Conservation (phyloP, 2,329 filamentous ascomycete species). For the Neonectria magnoliae region DNA sequence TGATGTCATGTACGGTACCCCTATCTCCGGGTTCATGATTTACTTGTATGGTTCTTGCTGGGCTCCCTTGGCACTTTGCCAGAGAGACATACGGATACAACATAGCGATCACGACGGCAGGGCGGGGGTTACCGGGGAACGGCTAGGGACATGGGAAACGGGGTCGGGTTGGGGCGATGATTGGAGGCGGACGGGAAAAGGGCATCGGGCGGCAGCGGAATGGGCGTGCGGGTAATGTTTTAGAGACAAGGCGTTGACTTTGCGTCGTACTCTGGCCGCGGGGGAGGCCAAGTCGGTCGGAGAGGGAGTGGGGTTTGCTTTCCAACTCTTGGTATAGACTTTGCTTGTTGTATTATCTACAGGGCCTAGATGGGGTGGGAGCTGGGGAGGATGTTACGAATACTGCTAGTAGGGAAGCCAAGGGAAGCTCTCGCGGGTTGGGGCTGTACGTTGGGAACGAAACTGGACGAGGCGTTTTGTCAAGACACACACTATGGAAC, state of each 20-base stretch:
- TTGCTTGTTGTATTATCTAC: constrained; percentile 37
- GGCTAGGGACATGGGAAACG: constrained; percentile 31
- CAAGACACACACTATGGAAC: constrained; percentile 28
- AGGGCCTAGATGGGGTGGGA: constrained; percentile 32
- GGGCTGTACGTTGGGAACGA: constrained; percentile 27
- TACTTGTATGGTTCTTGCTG: constrained; percentile 30
- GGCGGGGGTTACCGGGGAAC: constrained; percentile 32
- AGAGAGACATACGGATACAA: constrained; percentile 28
- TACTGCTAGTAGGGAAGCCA: constrained; percentile 20
- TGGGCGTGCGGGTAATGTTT: constrained; percentile 40
- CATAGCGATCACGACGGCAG: constrained; percentile 39
- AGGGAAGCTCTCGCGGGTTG: constrained; percentile 39
- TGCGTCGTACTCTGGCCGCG: constrained; percentile 34
- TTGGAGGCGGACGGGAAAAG: constrained; percentile 26
- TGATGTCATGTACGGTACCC: constrained; percentile 31
- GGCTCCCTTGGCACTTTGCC: constrained; percentile 24
- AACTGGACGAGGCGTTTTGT: constrained; percentile 36
- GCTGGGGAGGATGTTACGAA: constrained; percentile 13
- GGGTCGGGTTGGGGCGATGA: constrained; percentile 29
- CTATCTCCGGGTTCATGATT: constrained; percentile 39
- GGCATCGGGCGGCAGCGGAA: constrained; percentile 24
- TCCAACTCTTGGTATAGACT: constrained; percentile 35
- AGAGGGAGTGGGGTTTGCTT: constrained; percentile 30
- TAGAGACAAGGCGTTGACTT: constrained; percentile 37
- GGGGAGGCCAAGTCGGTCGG: constrained; percentile 21